Evolutionary conservation across 352 stramenopile genomes (phyloP).

Genomic region (Halophytophthora batemanensis): DNA sequence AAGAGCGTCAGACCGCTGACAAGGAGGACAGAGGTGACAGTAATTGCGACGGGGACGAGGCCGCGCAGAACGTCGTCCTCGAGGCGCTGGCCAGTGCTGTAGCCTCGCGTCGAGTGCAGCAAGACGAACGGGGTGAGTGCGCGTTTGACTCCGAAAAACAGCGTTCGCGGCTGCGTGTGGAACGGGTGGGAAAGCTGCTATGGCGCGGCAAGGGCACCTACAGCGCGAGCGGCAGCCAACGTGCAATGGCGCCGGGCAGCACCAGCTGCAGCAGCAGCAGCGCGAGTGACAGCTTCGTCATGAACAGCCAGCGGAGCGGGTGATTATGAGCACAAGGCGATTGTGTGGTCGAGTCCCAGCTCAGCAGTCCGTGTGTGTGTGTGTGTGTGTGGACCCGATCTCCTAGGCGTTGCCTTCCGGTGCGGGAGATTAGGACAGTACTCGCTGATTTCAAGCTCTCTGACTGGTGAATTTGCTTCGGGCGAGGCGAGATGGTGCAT

Average conservation of each 20-base stretch:
- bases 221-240: constrained; percentile 21
- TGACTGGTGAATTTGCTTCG: no score
- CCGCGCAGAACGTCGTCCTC: constrained; percentile 47
- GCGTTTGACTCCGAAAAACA: background rate
- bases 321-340: constrained; percentile 7
- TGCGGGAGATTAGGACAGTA: no score
- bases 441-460: no score
- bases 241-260: constrained; percentile 13
- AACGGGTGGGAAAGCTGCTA: background rate
- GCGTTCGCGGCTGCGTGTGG: background rate
- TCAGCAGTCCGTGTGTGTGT: no score
- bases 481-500: no score
- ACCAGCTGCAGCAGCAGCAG: constrained; percentile 23
- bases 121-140: constrained; percentile 1
- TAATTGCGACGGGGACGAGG: constrained; percentile 36
- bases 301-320: constrained; percentile 10
- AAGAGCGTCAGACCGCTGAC: constrained; percentile 29
- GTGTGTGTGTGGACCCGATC: no score
- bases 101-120: background rate
- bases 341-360: constrained; percentile 4
- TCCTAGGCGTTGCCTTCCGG: no score
- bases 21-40: constrained; percentile 29
- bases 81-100: constrained; percentile 30
- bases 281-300: constrained; percentile 17
- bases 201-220: background rate